Evolutionary conservation across 129 eudicot species (phyloP).

Genomic region (Saposhnikovia divaricata): DNA sequence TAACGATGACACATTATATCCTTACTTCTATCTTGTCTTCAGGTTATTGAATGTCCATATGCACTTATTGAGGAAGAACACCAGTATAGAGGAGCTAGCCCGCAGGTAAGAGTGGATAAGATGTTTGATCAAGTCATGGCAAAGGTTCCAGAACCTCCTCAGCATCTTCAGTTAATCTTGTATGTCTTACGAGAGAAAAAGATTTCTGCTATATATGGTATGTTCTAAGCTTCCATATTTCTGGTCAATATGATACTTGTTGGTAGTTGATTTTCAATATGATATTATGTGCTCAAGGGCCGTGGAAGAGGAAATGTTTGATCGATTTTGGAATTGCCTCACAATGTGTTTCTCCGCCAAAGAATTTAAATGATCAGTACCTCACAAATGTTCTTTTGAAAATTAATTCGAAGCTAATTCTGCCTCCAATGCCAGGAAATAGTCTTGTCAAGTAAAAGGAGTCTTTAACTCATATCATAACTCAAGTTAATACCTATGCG

Average conservation of each 20-base stretch:
- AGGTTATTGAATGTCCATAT: constrained; percentile 73
- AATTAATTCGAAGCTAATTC: constrained; percentile 60
- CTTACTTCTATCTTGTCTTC: constrained; percentile 10
- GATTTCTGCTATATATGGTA: constrained; percentile 77
- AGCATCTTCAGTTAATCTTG: constrained; percentile 64
- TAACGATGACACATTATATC: neutral
- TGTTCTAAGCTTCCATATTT: neutral
- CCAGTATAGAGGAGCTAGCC: constrained; percentile 38
- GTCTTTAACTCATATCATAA: neutral
- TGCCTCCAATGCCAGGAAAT: neutral
- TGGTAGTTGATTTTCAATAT: neutral
- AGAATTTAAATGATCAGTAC: constrained; percentile 62
- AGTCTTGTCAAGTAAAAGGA: neutral
- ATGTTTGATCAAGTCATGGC: constrained; percentile 65
- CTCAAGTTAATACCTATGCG: too few species aligned
- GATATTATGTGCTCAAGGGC: constrained; percentile 32
- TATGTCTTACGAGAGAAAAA: constrained; percentile 77
- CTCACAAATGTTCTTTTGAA: constrained; percentile 66
- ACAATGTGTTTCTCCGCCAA: constrained; percentile 73
- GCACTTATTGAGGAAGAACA: constrained; percentile 74
- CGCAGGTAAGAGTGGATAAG: constrained; percentile 64
- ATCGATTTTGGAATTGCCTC: constrained; percentile 57
- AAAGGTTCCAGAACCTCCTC: constrained; percentile 59
- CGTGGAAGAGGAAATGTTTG: constrained; percentile 66
- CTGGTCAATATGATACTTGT: neutral